These are phyloP conservation scores for Epicoccum nigrum DNA, from an alignment of 2,329 filamentous ascomycete species.

Conservation along the genomic window DNA sequence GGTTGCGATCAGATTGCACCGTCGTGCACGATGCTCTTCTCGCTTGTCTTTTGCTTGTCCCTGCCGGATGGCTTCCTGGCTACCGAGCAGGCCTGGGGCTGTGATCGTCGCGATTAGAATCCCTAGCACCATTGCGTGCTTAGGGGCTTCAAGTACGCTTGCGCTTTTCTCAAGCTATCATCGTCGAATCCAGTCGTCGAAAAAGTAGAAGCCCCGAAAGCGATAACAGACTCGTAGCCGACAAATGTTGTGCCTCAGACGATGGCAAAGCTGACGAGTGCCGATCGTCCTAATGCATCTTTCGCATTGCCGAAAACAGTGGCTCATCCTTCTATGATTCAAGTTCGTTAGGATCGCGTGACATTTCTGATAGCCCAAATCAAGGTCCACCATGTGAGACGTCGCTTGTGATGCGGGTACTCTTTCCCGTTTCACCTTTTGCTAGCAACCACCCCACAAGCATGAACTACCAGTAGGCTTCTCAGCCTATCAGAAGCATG, in stretches of 20 bases:
- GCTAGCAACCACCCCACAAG: constrained; percentile 10
- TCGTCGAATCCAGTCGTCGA: too few relatives aligned
- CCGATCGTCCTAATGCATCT: too few relatives aligned
- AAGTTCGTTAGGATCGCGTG: background rate
- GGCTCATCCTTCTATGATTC: too few relatives aligned
- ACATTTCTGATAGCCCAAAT: background rate
- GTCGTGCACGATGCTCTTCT: constrained; percentile 58
- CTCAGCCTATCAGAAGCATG: constrained; percentile 1
- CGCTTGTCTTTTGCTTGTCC: constrained; percentile 56
- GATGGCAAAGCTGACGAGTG: too few relatives aligned
- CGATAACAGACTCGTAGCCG: too few relatives aligned
- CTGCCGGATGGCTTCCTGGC: constrained; percentile 58
- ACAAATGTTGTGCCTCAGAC: too few relatives aligned
- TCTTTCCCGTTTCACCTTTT: constrained; percentile 28
- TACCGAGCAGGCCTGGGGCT: constrained; percentile 55
- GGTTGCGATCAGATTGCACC: constrained; percentile 56
- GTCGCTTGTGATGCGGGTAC: background rate
- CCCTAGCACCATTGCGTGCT: constrained; percentile 49
- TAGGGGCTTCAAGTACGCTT: too few relatives aligned
- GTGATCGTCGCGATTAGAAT: constrained; percentile 52
- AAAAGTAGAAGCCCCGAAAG: too few relatives aligned
- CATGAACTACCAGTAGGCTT: constrained; percentile 5
- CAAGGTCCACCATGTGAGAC: constrained; percentile 16
- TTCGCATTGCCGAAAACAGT: too few relatives aligned
- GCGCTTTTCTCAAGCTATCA: too few relatives aligned